Evolutionary conservation across 768 basidiomycete species (phyloP), one percentile per base, ranked within the genome.

Genomic region (Tephrocybe sp.): DNA sequence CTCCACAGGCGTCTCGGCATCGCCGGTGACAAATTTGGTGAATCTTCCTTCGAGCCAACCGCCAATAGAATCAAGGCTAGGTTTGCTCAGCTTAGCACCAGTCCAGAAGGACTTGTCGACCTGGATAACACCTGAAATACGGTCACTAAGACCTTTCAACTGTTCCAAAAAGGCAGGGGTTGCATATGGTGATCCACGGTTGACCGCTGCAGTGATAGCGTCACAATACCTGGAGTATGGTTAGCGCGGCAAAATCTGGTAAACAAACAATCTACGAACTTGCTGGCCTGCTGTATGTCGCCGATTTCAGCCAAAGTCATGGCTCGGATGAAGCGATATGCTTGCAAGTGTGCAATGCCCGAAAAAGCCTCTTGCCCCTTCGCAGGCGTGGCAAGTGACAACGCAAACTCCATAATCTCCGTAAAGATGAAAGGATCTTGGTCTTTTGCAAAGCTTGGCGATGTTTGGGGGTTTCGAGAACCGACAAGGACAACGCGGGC

Each of bases 21-120:
- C 94, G 2, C 96, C 97, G 8, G 95, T 91, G 53, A 99, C 93
- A 59, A 99, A 85, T 63, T 95, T 95, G 13, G 92, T 92, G 62
- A 99, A 82, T 14, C 89, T 82, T 11, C 90, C 88, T 68, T 93
- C 96, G 20, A 98, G 76, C 87, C 94, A 98, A 39, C 84, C 87
- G 22, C 94, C 89, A 43, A 98, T 83, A 31, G 85, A 86, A 65
- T 98, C 94, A 40, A 98, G 76, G 53, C 90, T 96, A 2, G 97
- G 94, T 60, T 95, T 93, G 32, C 84, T 78, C 55, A 95, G 75
- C 65, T 92, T 94, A n/a, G 82, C 78, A 11, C 82, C 76, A 49
- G 93, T 92, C 93, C 93, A 97, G 0, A 90, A 92, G 2, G 80
- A 73, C 67, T 90, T 92, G 62, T 93, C 91, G 34, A 82, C 71